A percentile compares a stretch with the other conserved stretches of the same genome.
Conservation (phyloP, 73 alveolate genomes). For the Symbiodinium natans region DNA sequence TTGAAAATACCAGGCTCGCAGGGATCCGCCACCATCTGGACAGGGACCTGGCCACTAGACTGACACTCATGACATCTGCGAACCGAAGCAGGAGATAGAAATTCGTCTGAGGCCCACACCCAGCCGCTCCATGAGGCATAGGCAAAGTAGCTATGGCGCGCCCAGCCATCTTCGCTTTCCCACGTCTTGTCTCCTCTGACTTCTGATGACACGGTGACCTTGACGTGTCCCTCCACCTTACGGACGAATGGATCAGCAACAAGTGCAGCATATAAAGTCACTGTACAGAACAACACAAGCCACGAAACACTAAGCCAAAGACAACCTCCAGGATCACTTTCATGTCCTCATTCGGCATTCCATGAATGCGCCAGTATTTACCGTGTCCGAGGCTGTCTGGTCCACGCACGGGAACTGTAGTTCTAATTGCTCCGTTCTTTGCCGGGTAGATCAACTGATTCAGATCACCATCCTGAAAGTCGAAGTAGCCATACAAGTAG, state of each 20-base stretch:
- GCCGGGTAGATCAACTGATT: conserved; percentile 86
- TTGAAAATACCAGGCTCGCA: conserved; percentile 47
- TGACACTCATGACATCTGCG: neutral
- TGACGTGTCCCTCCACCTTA: conserved; percentile 40
- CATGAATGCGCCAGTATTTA: conserved; percentile 57
- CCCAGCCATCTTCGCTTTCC: conserved; percentile 85
- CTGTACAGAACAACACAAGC: neutral
- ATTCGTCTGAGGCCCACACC: conserved; percentile 6
- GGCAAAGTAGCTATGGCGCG: conserved; percentile 55
- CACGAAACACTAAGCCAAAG: neutral
- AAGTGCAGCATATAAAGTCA: neutral
- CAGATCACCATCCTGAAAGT: conserved; percentile 40
- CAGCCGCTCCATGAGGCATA: conserved; percentile 80
- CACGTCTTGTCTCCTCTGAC: conserved; percentile 74
- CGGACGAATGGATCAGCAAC: neutral
- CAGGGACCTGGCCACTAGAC: conserved; percentile 14
- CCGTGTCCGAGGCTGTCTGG: conserved; percentile 76
- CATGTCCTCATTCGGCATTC: conserved; percentile 68
- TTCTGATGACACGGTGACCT: conserved; percentile 57
- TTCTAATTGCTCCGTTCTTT: conserved; percentile 23
- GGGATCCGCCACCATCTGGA: conserved; percentile 60
- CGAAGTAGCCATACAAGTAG: too few relatives aligned
- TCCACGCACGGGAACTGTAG: conserved; percentile 87
- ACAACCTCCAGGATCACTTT: conserved; percentile 43
- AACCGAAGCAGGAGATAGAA: neutral